Base-by-base conservation (phyloP, 2,329 filamentous ascomycete species). In the Gaeumannomyces tritici region DNA sequence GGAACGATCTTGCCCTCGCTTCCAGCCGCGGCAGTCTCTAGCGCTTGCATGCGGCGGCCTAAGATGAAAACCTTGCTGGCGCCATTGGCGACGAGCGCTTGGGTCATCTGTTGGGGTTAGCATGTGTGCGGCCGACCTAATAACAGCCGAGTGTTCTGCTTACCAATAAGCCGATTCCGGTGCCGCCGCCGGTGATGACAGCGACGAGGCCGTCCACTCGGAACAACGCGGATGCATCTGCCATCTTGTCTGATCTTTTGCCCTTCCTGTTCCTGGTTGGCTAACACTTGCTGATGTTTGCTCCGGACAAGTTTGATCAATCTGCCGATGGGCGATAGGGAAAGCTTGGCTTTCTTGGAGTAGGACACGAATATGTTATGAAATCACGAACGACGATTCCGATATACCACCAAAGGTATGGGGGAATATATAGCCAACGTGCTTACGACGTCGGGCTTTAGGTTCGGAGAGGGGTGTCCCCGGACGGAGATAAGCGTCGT, bases 151-250 rank as follows among this genome's bases (percentile, higher is more conserved):
- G 42, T n/a, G 42, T n/a, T 24, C 24, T 18, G 42, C 42, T 51
- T 9, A 51, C 42, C 12, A 29, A 51, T 33, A 61, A 51, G 12
- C 60, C 60, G 64, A 33, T 65, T 81, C 79, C 80, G 62, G 72
- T 78, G 12, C 80, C 80, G 15, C 81, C 82, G 24, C 82, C 81
- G 0, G 82, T 84, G 31, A 85, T 73, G n/a, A 84, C 81, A 57
- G 77, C 80, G 1, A 84, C 76, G 11, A 84, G 72, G 55, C 79
- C 81, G 35, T 80, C 73, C 29, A 82, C 79, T 28, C 74, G 71
- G 67, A 83, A 83, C 21, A 83, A 58, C 24, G 57, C 27, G 8
- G 60, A 47, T 18, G 65, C 35, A 24, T 57, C 60, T 26, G 54
- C 26, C 60, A 47, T 57, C 51, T 9, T 61, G 33, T 7, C 18